Conservation (phyloP, 441 rosid species). For the Pelargonium citronellum region DNA sequence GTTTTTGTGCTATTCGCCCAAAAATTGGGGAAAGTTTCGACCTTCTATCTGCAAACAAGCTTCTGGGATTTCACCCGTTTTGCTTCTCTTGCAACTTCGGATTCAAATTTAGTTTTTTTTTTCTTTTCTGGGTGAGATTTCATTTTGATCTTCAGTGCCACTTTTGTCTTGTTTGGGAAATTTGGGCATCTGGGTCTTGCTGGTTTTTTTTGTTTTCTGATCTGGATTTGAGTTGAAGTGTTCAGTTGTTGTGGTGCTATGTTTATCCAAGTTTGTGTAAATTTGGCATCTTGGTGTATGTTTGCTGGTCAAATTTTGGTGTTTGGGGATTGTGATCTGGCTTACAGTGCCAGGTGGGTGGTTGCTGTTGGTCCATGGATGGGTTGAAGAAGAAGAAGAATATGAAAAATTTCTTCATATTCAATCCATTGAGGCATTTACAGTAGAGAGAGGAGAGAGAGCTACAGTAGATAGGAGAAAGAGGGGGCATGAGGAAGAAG, state of each 20-base stretch:
- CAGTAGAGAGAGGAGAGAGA: no score
- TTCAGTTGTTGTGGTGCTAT: neutral
- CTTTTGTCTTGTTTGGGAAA: constrained; percentile 10
- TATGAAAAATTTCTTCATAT: no score
- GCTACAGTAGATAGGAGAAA: no score
- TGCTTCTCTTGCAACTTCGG: neutral
- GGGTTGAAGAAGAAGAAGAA: no score
- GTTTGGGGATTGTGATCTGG: constrained; percentile 23
- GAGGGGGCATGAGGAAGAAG: no score
- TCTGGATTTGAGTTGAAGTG: neutral
- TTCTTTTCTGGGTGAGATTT: neutral
- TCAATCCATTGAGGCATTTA: no score
- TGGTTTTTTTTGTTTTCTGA: neutral
- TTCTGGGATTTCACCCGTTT: constrained; percentile 1
- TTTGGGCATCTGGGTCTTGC: constrained; percentile 19
- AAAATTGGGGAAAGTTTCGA: neutral
- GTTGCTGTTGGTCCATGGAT: no score
- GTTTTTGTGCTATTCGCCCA: neutral
- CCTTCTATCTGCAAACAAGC: constrained; percentile 7
- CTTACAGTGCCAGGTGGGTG: constrained; percentile 20
- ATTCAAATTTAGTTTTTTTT: constrained; percentile 19
- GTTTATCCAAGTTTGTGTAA: neutral
- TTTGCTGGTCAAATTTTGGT: constrained; percentile 15
- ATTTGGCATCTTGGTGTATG: constrained; percentile 7
- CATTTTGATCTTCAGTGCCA: constrained; percentile 22